Base-by-base conservation (phyloP, 495 filamentous ascomycete genomes). In the Amorphotheca resinae region DNA sequence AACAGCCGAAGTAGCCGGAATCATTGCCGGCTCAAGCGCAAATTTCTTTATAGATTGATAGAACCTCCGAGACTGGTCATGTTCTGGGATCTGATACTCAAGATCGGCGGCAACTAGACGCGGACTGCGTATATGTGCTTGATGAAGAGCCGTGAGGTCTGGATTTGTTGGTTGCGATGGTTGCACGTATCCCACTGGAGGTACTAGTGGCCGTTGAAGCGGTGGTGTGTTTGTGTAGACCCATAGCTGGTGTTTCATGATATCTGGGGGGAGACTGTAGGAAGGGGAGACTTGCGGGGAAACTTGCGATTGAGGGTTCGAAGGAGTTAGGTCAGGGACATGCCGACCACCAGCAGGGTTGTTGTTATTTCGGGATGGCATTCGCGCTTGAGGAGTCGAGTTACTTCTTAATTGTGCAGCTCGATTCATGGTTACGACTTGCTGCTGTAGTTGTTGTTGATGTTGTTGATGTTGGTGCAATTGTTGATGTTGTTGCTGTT, bases 101-200 rank as follows among this genome's bases (percentile, higher is more conserved):
- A 20, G 5, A 35, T 41, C 33, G 14, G 11, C 32, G 18, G 42
- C 20, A 1, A 47, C 30, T 21, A 57, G 43, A 22, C 31, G 30
- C 7, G 54, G 54, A 21, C 51, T 54, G 3, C 54, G 48, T 14
- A 52, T 28, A 45, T 52, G 48, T 16, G 48, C 48, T 33, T 57
- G 54, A 22, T 57, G 54, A n/a, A 57, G 48, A 17, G 54, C 51
- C 9, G 35, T 50, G 16, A 49, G 16, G 1, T 50, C 44, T 1
- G 51, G 51, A 41, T 49, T 33, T 12, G 22, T n/a, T 18, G 32
- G 12, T 17, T 50, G 44, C 14, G 30, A 14, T 2, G 43, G 26
- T 3, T 36, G 44, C 17, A 32, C 17, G 33, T 30, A 42, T 12
- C 38, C 39, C 11, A 51, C 8, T 9, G 50, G 50, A 22, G 54